These are phyloP conservation scores for Pichia norvegensis DNA, from an alignment of 1,139 yeast species.

Conservation along the genomic window DNA sequence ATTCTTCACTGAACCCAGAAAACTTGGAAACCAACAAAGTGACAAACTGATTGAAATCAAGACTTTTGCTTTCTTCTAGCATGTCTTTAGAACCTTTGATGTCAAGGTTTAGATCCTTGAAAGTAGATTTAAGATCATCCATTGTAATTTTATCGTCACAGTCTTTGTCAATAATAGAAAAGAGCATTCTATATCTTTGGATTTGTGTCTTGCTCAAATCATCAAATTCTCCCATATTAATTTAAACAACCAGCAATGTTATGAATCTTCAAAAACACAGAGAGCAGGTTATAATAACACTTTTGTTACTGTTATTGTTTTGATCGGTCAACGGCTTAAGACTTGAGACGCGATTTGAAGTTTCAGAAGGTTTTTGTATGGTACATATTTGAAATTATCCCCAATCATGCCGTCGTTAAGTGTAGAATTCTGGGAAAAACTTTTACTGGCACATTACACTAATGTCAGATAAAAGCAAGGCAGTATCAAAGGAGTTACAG, in stretches of 20 bases:
- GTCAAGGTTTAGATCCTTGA: slow-evolving; percentile 3
- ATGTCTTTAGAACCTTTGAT: slow-evolving; percentile 27
- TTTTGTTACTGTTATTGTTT: too few relatives aligned
- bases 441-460: too few relatives aligned
- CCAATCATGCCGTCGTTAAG: too few relatives aligned
- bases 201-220: slow-evolving; percentile 22
- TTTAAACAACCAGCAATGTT: background rate
- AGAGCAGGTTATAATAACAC: too few relatives aligned
- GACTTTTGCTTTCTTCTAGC: slow-evolving; percentile 32
- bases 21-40: slow-evolving; percentile 59
- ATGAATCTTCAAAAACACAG: too few relatives aligned
- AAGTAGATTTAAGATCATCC: slow-evolving; percentile 51
- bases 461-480: slow-evolving; percentile 1
- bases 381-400: too few relatives aligned
- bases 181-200: slow-evolving; percentile 25
- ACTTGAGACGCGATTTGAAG: too few relatives aligned
- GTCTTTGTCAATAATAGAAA: slow-evolving; percentile 72
- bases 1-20: slow-evolving; percentile 48
- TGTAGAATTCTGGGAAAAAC: too few relatives aligned
- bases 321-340: too few relatives aligned
- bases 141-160: slow-evolving; percentile 61
- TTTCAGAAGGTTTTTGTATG: too few relatives aligned
- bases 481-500: background rate
- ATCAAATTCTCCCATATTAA: background rate
- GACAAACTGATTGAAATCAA: slow-evolving; percentile 66